These are phyloP conservation scores for Thielaviopsis populi DNA, from an alignment of 2,329 filamentous ascomycete genomes.

Conservation along the genomic window DNA sequence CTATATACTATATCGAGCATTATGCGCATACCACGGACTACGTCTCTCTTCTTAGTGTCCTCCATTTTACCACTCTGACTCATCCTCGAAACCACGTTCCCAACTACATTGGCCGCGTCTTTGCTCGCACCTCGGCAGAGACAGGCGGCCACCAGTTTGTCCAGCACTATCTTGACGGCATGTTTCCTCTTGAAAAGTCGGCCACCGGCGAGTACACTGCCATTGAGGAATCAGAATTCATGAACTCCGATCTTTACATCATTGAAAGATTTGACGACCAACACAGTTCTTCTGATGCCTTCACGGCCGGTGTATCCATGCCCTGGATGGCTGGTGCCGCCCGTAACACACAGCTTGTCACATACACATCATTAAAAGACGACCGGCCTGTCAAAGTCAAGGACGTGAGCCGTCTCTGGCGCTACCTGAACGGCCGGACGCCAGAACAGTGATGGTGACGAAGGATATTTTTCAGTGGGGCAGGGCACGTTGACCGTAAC, in stretches of 20 bases:
- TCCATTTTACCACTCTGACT: constrained; percentile 45
- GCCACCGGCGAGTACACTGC: constrained; percentile 29
- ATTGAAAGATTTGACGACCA: constrained; percentile 27
- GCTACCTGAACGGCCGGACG: constrained; percentile 44
- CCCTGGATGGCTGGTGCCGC: constrained; percentile 10
- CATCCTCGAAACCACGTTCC: constrained; percentile 33
- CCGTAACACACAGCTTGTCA: neutral
- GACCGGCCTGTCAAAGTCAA: constrained; percentile 34
- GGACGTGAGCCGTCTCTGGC: constrained; percentile 47
- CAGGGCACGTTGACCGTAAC: neutral
- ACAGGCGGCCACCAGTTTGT: constrained; percentile 43
- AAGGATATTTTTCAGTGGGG: no score
- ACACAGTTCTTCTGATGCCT: constrained; percentile 21
- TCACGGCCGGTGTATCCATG: constrained; percentile 23
- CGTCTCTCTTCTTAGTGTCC: constrained; percentile 57
- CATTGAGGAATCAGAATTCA: constrained; percentile 40
- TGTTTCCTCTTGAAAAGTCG: constrained; percentile 40
- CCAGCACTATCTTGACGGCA: constrained; percentile 47
- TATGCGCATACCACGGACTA: constrained; percentile 63
- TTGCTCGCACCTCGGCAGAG: constrained; percentile 33
- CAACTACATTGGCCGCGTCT: constrained; percentile 47
- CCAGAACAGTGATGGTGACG: constrained; percentile 27
- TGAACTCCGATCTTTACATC: constrained; percentile 40
- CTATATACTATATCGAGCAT: constrained; percentile 62
- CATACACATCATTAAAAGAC: neutral